Conservation (phyloP, 306 rosid genomes). For the Casuarina cunninghamiana region DNA sequence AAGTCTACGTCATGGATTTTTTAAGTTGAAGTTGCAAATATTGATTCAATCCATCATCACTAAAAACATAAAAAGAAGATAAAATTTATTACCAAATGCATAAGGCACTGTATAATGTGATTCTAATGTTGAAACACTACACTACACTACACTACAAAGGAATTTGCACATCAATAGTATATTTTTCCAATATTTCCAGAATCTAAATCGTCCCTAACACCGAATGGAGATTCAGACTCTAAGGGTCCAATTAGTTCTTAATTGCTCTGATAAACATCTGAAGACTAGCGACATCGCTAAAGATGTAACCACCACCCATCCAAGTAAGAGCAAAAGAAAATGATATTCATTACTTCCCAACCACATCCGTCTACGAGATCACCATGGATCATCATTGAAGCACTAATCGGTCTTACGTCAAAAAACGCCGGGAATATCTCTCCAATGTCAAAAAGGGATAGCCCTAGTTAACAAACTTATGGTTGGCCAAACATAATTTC, state of each 20-base stretch:
- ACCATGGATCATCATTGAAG: neutral
- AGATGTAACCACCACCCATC: neutral
- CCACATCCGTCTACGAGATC: neutral
- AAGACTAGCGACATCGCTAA: neutral
- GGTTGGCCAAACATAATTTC: neutral
- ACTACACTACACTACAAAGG: neutral
- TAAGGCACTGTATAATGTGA: neutral
- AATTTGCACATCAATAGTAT: neutral
- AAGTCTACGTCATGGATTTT: neutral
- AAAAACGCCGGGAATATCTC: neutral
- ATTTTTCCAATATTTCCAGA: neutral
- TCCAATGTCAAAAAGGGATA: neutral
- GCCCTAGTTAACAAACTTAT: neutral
- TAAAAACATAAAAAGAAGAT: neutral
- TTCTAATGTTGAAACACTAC: neutral
- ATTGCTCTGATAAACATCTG: neutral
- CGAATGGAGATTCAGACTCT: neutral
- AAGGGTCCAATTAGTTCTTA: neutral
- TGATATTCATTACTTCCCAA: conserved; percentile 2
- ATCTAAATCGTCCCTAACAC: neutral
- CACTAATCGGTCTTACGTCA: neutral
- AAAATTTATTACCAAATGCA: neutral
- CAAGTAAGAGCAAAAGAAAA: neutral
- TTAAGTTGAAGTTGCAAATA: neutral
- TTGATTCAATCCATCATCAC: neutral